Base-by-base conservation (phyloP, 176 grass and related monocot species). In the Chrysopogon serrulatus region DNA sequence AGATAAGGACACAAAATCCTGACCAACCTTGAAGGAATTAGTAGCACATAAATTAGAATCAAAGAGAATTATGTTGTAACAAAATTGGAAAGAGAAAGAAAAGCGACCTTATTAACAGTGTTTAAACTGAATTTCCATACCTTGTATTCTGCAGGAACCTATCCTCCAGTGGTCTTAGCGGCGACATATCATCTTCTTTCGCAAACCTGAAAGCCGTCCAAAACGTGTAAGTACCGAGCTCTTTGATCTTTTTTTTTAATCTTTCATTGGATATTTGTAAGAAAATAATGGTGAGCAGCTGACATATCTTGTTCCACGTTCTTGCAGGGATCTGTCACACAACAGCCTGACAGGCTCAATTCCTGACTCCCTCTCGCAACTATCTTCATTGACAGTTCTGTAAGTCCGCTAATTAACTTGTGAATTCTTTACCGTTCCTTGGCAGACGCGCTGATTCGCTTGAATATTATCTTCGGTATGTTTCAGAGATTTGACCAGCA, bases 401-500 rank as follows among this genome's bases (percentile, higher is more conserved):
- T 93, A 90, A 79, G 91, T 90, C 4, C 5, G 30, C 39, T 35
- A 7, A 10, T n/a, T n/a, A 43, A 71, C 51, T 78, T 19, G 10
- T 76, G 87, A 45, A 16, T 24, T 13, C 9, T 10, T 51, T 16
- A 11, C 14, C 4, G 13, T 18, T 62, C n/a, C 0, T 21, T 18
- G 18, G 1, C 76, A 23, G 31, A n/a, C 15, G 27, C 5, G 7
- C 14, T 47, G 28, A 67, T 3, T 32, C 8, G 3, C 14, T 28
- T 53, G 19, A 32, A 63, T 15, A 3, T 12, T 44, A 6, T 74
- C 48, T 49, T 76, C 36, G 2, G 2, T 54, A 65, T n/a, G n/a
- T n/a, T 86, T 34, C 56, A 95, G 93, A 79, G 86, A 95, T 86
- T 90, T 95, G 37, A 92, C 82, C 1, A 54, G 68, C 9, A 94